phyloP scores from a whole-genome alignment of 306 rosid genomes.

The Luffa aegyptiaca region DNA sequence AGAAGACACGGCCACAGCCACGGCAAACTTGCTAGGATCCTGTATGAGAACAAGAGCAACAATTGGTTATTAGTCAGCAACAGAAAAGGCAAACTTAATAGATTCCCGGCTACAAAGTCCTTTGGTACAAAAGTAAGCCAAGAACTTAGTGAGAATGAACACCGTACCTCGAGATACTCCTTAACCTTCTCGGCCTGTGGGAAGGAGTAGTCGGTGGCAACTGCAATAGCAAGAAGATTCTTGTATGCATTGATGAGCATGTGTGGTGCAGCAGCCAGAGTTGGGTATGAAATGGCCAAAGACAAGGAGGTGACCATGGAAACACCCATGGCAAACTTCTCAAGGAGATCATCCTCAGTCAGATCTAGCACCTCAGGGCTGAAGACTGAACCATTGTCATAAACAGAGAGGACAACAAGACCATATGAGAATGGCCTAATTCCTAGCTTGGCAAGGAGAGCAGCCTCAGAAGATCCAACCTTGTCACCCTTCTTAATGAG shows the following conservation, averaged over 20 bases:
- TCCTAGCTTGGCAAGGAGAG: slow-evolving; percentile 84
- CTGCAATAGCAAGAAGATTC: slow-evolving; percentile 55
- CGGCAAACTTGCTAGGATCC: slow-evolving; percentile 43
- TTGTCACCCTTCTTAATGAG: slow-evolving; percentile 90
- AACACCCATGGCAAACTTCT: slow-evolving; percentile 66
- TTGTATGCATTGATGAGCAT: slow-evolving; percentile 72
- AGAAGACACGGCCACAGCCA: slow-evolving; percentile 22
- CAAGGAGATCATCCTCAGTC: slow-evolving; percentile 67
- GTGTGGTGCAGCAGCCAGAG: slow-evolving; percentile 86
- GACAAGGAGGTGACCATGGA: slow-evolving; percentile 67
- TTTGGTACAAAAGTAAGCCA: background rate
- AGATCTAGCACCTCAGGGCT: slow-evolving; percentile 84
- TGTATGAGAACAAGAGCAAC: background rate
- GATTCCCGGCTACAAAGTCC: background rate
- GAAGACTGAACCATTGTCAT: slow-evolving; percentile 76
- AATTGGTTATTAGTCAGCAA: background rate
- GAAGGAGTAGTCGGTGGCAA: slow-evolving; percentile 56
- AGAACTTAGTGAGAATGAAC: background rate
- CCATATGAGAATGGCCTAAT: slow-evolving; percentile 93
- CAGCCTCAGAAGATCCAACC: slow-evolving; percentile 94
- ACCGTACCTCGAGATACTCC: slow-evolving; percentile 57
- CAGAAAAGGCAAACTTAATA: background rate
- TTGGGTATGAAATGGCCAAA: slow-evolving; percentile 65
- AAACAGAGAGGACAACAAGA: slow-evolving; percentile 55
- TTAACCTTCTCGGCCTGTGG: slow-evolving; percentile 70